Evolutionary conservation across 1,284 basidiomycete species (phyloP), one percentile per base, ranked within the genome.

Genomic region (Fomitopsis schrenkii): DNA sequence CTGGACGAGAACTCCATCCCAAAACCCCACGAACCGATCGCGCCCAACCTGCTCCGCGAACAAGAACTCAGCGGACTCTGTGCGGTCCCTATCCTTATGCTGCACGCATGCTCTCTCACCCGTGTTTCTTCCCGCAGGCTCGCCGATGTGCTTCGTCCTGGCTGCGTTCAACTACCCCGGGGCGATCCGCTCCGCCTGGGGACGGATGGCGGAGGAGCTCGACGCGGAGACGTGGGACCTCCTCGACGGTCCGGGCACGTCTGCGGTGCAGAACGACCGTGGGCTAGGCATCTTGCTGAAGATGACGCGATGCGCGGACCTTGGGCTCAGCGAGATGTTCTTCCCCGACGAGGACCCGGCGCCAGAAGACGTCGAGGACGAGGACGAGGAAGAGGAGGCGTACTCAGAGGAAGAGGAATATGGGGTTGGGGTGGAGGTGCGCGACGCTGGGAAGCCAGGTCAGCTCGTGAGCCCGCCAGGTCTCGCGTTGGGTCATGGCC

Each of bases 31-130:
- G 58, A 60, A 44, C 59, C 64, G 66, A 66, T 22, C 66, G 68
- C 82, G 10, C 79, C 81, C 0, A 77, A 79, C 62, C 80, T 87
- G 28, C 63, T 74, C 44, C 77, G 79, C 44, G 90, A 93, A 68
- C 90, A 91, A 63, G 75, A 80, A 55, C 80, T 93, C 58, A 92
- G 90, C 67, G 90, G 90, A 1, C 74, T 93, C 60, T 93, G 90
- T 92, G 73, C 60, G 88, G 79, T 3, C 12, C 36, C 2, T 60
- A 10, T 40, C 28, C 22, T 41, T 38, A 33, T 53, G 54, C 50
- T 44, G 62, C 36, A 17, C 17, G 9, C 3, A 12, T 22, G 7
- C 15, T 28, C 15, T 8, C 26, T 10, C 15, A 42, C n/a, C 26
- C 52, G 10, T 22, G 22, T 22, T 22, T 52, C 9, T 42, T 53